Evolutionary conservation across 192 early-diverging fungal species (phyloP).

Genomic region (Entophlyctis helioformis): DNA sequence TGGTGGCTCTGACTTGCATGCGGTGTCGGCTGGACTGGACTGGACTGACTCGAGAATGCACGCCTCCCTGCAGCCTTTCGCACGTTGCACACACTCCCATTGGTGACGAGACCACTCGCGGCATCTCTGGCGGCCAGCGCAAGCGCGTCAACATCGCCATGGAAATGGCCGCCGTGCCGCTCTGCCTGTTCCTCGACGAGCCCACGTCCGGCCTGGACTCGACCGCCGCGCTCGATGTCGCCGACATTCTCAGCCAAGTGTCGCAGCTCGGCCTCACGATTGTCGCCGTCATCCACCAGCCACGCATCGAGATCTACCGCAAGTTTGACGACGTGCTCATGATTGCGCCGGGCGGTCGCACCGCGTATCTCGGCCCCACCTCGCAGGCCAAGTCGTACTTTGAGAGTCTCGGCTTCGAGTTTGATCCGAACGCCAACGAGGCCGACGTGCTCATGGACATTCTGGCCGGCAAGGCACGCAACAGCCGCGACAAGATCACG

Average conservation of each 20-base stretch:
- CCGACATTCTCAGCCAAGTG: conserved; percentile 39
- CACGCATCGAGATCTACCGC: conserved; percentile 43
- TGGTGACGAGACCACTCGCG: conserved; percentile 48
- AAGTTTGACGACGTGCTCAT: conserved; percentile 63
- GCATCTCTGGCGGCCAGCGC: conserved; percentile 61
- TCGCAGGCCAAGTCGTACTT: conserved; percentile 36
- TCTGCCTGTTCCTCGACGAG: conserved; percentile 57
- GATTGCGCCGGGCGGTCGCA: conserved; percentile 52
- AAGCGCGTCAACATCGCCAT: conserved; percentile 72
- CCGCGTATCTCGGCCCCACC: conserved; percentile 53
- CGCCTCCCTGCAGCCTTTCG: conserved; percentile 37
- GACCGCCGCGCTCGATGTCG: conserved; percentile 51
- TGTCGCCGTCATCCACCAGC: conserved; percentile 64
- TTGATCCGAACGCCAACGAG: conserved; percentile 20
- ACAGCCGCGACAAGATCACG: not conserved
- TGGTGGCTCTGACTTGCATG: too few species aligned
- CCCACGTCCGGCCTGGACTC: conserved; percentile 62
- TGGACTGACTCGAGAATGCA: conserved; percentile 36
- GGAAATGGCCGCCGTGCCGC: conserved; percentile 48
- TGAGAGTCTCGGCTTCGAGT: conserved; percentile 29
- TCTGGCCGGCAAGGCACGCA: conserved; percentile 34
- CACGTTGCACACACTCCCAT: conserved; percentile 42
- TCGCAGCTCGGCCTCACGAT: conserved; percentile 45
- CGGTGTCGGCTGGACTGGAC: too few species aligned
- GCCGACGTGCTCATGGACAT: conserved; percentile 60